A percentile compares a stretch with the other conserved stretches of the same genome.
Conservation (phyloP, 176 grass and related monocot genomes). For the Carex cristatella region DNA sequence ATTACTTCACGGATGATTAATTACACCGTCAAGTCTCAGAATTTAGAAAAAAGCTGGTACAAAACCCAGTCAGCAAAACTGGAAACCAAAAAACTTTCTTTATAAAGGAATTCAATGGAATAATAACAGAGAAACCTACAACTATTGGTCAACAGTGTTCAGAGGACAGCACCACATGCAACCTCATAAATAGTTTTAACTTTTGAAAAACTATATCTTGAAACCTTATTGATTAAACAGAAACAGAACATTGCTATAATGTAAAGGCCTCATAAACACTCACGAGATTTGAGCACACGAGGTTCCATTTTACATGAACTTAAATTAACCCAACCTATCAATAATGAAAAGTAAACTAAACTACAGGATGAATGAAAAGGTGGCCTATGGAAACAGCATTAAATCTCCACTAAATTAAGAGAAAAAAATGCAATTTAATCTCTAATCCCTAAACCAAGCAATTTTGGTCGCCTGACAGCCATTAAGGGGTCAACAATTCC, state of each 20-base stretch:
- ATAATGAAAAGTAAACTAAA: not conserved
- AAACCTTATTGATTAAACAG: not conserved
- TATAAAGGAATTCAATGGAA: not conserved
- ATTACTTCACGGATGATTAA: not conserved
- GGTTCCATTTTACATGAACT: conserved; percentile 5
- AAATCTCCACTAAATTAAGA: not conserved
- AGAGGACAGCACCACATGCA: not conserved
- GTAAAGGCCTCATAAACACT: not conserved
- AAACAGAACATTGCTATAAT: not conserved
- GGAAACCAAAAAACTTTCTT: not conserved
- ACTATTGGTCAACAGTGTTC: not conserved
- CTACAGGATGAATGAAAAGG: not conserved
- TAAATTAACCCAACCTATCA: not conserved
- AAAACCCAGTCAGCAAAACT: not conserved
- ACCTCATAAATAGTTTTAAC: not conserved
- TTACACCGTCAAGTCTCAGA: not conserved
- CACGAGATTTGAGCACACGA: conserved; percentile 1
- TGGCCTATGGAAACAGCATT: not conserved
- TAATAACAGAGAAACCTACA: not conserved
- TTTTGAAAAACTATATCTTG: not conserved
- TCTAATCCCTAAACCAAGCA: conserved; percentile 44
- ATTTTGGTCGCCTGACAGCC: conserved; percentile 46
- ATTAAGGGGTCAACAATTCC: conserved; percentile 59
- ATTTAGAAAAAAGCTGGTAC: not conserved
- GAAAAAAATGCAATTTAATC: conserved; percentile 12